phyloP scores from a whole-genome alignment of 805 yeast genomes.

The Phaffomyces opuntiae region DNA sequence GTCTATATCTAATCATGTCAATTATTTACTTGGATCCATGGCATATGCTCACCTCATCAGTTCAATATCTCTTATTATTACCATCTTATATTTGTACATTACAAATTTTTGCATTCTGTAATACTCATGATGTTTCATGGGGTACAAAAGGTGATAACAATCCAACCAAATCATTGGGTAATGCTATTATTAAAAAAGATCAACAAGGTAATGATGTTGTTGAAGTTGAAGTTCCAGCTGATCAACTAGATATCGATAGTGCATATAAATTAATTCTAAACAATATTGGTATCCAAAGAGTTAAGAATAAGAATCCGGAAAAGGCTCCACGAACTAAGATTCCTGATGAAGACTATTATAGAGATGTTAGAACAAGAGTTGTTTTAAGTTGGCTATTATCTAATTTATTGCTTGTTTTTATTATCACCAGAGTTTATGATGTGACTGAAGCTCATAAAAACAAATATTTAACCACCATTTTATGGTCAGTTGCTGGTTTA shows the following conservation, averaged over 20 bases:
- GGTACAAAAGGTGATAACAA: constrained; percentile 95
- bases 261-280: constrained; percentile 71
- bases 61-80: constrained; percentile 81
- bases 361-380: constrained; percentile 90
- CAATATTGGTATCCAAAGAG: constrained; percentile 64
- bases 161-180: constrained; percentile 60
- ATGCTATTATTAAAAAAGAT: constrained; percentile 66
- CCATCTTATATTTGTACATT: constrained; percentile 90
- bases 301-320: constrained; percentile 46
- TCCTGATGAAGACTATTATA: constrained; percentile 73
- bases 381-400: constrained; percentile 92
- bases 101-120: constrained; percentile 95
- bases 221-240: constrained; percentile 65
- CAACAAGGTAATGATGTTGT: constrained; percentile 73
- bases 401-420: constrained; percentile 76
- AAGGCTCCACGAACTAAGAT: constrained; percentile 30
- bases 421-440: constrained; percentile 75
- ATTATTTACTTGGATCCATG: constrained; percentile 88
- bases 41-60: constrained; percentile 84
- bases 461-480: constrained; percentile 71
- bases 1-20: constrained; percentile 78
- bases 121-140: constrained; percentile 98
- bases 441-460: constrained; percentile 62
- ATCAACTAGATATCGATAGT: constrained; percentile 71
- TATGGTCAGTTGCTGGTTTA: constrained; percentile 88